Conservation (phyloP, 2,329 filamentous ascomycete species). For the Arachnopeziza araneosa region DNA sequence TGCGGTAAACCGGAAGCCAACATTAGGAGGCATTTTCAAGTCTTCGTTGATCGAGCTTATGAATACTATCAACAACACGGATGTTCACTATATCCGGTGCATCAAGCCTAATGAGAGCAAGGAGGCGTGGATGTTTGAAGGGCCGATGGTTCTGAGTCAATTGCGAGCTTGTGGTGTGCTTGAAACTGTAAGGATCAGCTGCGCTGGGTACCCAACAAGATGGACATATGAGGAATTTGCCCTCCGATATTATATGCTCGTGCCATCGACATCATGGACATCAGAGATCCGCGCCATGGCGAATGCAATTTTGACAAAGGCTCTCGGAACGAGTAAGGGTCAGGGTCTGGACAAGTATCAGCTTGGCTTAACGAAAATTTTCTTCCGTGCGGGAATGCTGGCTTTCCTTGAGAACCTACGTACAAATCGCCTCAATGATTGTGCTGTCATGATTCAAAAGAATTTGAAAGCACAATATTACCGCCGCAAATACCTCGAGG, state of each 20-base stretch:
- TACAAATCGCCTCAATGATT: constrained; percentile 84
- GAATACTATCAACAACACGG: constrained; percentile 94
- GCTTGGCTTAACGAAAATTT: constrained; percentile 95
- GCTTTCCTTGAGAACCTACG: constrained; percentile 94
- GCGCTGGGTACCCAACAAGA: constrained; percentile 90
- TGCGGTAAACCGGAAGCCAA: constrained; percentile 92
- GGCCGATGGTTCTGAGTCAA: constrained; percentile 97
- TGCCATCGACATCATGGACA: constrained; percentile 84
- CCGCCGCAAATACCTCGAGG: constrained; percentile 82
- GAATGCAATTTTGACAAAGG: constrained; percentile 83
- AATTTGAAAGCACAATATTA: constrained; percentile 95
- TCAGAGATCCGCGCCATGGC: constrained; percentile 92
- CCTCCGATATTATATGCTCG: constrained; percentile 95
- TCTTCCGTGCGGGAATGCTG: constrained; percentile 98
- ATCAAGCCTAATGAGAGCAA: constrained; percentile 99
- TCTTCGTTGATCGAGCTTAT: constrained; percentile 97
- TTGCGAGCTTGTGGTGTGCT: constrained; percentile 97
- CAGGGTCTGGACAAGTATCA: constrained; percentile 90
- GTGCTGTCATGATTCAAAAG: constrained; percentile 98
- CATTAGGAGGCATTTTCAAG: constrained; percentile 96
- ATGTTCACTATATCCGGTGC: constrained; percentile 98
- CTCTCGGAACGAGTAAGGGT: constrained; percentile 70
- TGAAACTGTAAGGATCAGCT: constrained; percentile 96
- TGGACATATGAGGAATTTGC: constrained; percentile 99
- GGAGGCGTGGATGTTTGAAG: constrained; percentile 95